These are phyloP conservation scores for Canna indica DNA, from an alignment of 176 grass and related monocot species.

Conservation along the genomic window DNA sequence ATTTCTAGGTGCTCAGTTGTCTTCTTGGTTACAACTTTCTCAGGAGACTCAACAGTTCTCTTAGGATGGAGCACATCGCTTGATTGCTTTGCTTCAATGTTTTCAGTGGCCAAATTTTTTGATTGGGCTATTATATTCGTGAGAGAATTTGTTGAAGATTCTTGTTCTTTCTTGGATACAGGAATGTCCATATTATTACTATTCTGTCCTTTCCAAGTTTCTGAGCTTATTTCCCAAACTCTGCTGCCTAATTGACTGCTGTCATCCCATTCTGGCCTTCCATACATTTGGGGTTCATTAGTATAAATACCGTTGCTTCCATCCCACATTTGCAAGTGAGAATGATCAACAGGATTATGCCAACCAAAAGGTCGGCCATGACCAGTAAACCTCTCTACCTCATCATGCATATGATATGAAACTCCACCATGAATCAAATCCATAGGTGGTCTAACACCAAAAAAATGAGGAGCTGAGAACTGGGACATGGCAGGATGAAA, in stretches of 20 bases:
- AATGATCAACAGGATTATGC: slow-evolving; percentile 62
- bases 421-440: slow-evolving; percentile 66
- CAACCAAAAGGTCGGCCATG: slow-evolving; percentile 76
- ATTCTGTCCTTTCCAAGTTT: slow-evolving; percentile 47
- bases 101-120: slow-evolving; percentile 28
- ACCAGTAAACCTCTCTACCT: slow-evolving; percentile 57
- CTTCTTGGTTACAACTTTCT: slow-evolving; percentile 20
- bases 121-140: slow-evolving; percentile 30
- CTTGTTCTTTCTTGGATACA: slow-evolving; percentile 42
- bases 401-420: slow-evolving; percentile 83
- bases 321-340: slow-evolving; percentile 69
- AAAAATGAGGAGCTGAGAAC: slow-evolving; percentile 25
- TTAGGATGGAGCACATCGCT: slow-evolving; percentile 17
- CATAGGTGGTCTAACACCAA: slow-evolving; percentile 38
- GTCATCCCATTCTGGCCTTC: slow-evolving; percentile 68
- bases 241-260: slow-evolving; percentile 41
- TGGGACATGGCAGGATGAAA: slow-evolving; percentile 28
- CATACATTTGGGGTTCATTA: slow-evolving; percentile 46
- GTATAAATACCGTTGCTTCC: slow-evolving; percentile 46
- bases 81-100: slow-evolving; percentile 25
- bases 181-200: slow-evolving; percentile 32
- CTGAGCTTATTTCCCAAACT: slow-evolving; percentile 45
- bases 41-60: slow-evolving; percentile 9
- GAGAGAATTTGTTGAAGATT: slow-evolving; percentile 28
- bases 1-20: slow-evolving; percentile 21